Evolutionary conservation across 805 yeast species (phyloP).

Genomic region (Suhomyces canberraensis): DNA sequence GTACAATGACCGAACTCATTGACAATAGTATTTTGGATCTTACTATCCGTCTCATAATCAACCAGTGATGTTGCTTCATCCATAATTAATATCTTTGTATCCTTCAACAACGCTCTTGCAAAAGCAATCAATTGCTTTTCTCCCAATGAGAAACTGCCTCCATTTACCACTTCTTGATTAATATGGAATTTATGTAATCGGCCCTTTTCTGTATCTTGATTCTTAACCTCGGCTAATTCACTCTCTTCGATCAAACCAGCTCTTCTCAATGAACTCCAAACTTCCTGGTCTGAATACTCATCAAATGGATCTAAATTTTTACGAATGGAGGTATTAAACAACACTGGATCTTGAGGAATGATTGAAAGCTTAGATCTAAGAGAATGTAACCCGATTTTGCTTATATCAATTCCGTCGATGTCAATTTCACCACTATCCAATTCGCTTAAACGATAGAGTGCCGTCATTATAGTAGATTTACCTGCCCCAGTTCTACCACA

Average conservation of each 20-base stretch:
- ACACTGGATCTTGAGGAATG: constrained; percentile 20
- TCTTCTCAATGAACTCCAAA: constrained; percentile 14
- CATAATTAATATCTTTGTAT: constrained; percentile 56
- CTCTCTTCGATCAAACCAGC: constrained; percentile 4
- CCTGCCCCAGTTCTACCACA: constrained; percentile 23
- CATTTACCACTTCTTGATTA: constrained; percentile 59
- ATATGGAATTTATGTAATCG: constrained; percentile 53
- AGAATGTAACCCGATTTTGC: constrained; percentile 10
- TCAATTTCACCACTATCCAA: constrained; percentile 11
- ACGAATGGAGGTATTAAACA: constrained; percentile 15
- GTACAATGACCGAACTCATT: constrained; percentile 61
- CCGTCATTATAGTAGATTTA: constrained; percentile 17
- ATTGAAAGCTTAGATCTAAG: constrained; percentile 14
- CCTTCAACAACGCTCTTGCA: constrained; percentile 53
- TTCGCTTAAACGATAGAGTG: constrained; percentile 15
- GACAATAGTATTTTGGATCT: constrained; percentile 52
- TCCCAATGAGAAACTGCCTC: constrained; percentile 64
- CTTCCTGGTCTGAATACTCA: constrained; percentile 9
- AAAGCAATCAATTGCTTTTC: constrained; percentile 47
- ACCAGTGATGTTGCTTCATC: constrained; percentile 81
- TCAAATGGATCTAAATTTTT: constrained; percentile 18
- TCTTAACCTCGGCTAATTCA: constrained; percentile 1
- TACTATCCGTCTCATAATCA: constrained; percentile 47
- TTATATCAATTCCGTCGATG: constrained; percentile 15
- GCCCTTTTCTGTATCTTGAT: background rate